A percentile compares a stretch with the other conserved stretches of the same genome.
phyloP scores from a whole-genome alignment of 306 rosid genomes.

The barrel medic (Medicago truncatula) region DNA sequence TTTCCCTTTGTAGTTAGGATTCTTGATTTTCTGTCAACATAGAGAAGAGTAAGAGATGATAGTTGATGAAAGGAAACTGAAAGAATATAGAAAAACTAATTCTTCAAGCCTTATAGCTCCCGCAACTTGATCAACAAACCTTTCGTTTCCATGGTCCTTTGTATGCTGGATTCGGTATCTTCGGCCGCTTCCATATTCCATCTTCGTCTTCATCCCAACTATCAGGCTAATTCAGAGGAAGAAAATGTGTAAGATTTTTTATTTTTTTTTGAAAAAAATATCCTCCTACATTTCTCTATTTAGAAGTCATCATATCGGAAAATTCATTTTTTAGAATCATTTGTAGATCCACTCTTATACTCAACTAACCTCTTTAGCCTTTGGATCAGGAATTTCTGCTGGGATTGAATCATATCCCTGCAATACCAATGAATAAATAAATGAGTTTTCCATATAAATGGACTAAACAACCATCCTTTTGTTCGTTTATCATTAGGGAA shows the following conservation, averaged over 20 bases:
- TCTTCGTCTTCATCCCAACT: conserved; percentile 92
- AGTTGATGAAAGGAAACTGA: conserved; percentile 17
- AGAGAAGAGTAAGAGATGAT: conserved; percentile 41
- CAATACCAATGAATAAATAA: conserved; percentile 43
- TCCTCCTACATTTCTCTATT: background rate
- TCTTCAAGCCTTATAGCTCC: conserved; percentile 29
- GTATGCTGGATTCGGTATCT: conserved; percentile 92
- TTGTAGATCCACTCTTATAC: background rate
- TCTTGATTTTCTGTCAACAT: conserved; percentile 50
- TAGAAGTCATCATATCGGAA: conserved; percentile 19
- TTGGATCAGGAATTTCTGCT: conserved; percentile 82
- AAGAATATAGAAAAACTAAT: conserved; percentile 20
- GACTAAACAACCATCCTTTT: conserved; percentile 35
- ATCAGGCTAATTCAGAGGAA: conserved; percentile 64
- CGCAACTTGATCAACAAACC: conserved; percentile 56
- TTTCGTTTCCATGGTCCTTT: conserved; percentile 94
- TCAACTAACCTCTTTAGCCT: conserved; percentile 78
- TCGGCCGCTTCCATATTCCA: conserved; percentile 90
- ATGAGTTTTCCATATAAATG: conserved; percentile 24
- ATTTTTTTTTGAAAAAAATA: background rate
- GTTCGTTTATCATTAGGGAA: conserved; percentile 22
- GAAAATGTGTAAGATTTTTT: conserved; percentile 21
- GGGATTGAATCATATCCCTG: conserved; percentile 97
- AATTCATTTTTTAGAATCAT: conserved; percentile 17
- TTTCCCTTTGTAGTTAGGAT: conserved; percentile 69